These are phyloP conservation scores for Spongospora subterranea DNA, from an alignment of 208 protist genomes.

Conservation along the genomic window DNA sequence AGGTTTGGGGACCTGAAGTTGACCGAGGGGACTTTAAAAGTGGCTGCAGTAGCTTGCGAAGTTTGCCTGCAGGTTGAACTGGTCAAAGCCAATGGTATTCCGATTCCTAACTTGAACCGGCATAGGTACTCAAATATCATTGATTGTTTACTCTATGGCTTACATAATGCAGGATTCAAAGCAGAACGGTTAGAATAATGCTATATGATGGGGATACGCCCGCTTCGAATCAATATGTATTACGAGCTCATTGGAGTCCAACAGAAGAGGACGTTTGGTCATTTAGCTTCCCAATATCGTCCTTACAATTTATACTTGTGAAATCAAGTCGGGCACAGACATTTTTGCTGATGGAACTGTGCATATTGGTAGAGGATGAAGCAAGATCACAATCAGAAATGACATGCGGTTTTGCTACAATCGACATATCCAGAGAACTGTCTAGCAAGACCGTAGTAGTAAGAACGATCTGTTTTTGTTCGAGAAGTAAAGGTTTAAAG, in stretches of 20 bases:
- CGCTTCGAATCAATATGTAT: background rate
- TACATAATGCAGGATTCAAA: background rate
- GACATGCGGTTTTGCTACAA: slow-evolving; percentile 21
- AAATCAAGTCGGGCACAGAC: background rate
- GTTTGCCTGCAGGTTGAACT: slow-evolving; percentile 44
- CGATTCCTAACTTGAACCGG: background rate
- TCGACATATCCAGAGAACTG: slow-evolving; percentile 4
- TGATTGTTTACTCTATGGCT: background rate
- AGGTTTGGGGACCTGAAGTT: background rate
- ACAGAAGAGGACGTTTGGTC: background rate
- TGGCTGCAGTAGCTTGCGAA: background rate
- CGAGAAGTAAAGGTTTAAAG: background rate
- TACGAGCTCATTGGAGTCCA: background rate
- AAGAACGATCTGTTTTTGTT: background rate
- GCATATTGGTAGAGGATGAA: slow-evolving; percentile 27
- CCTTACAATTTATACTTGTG: background rate
- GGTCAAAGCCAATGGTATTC: slow-evolving; percentile 10
- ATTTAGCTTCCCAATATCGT: background rate
- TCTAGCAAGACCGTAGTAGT: background rate
- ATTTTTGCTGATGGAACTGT: slow-evolving; percentile 14
- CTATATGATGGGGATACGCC: slow-evolving; percentile 3
- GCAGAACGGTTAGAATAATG: background rate
- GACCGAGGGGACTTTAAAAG: background rate
- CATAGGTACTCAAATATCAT: background rate
- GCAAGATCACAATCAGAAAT: background rate